phyloP scores from a whole-genome alignment of 2,329 filamentous ascomycete species.

The Purpureocillium takamizusanense region DNA sequence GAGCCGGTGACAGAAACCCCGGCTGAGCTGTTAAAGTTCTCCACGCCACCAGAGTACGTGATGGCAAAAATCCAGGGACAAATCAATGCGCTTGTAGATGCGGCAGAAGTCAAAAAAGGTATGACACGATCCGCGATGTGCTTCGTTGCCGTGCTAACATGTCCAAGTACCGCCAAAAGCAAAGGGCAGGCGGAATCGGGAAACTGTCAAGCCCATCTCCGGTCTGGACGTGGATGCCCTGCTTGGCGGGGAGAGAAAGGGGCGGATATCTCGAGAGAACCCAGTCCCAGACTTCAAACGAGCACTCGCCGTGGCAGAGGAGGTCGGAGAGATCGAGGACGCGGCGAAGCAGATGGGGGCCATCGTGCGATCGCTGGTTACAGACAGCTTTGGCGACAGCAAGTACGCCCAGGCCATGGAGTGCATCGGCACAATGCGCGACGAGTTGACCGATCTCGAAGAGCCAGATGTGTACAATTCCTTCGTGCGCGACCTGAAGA shows the following conservation, averaged over 20 bases:
- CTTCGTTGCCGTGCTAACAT: slow-evolving; percentile 8
- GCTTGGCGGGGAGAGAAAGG: slow-evolving; percentile 47
- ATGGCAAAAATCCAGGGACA: slow-evolving; percentile 44
- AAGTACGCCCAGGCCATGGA: slow-evolving; percentile 70
- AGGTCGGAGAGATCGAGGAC: slow-evolving; percentile 53
- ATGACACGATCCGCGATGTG: slow-evolving; percentile 6
- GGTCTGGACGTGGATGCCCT: slow-evolving; percentile 81
- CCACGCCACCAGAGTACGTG: slow-evolving; percentile 60
- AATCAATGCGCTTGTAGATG: slow-evolving; percentile 57
- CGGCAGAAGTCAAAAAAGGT: slow-evolving; percentile 79
- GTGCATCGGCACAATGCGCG: slow-evolving; percentile 66
- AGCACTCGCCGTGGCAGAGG: slow-evolving; percentile 51
- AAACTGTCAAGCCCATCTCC: slow-evolving; percentile 74
- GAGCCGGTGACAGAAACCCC: slow-evolving; percentile 53
- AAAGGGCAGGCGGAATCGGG: slow-evolving; percentile 62
- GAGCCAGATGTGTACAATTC: slow-evolving; percentile 69
- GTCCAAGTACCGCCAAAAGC: slow-evolving; percentile 64
- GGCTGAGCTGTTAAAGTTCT: slow-evolving; percentile 61
- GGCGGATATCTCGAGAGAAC: slow-evolving; percentile 52
- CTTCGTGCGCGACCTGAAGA: slow-evolving; percentile 64
- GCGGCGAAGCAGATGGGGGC: slow-evolving; percentile 65
- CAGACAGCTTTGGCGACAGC: slow-evolving; percentile 63
- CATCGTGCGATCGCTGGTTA: slow-evolving; percentile 62
- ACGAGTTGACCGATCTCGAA: slow-evolving; percentile 67
- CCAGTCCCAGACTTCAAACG: slow-evolving; percentile 88